Evolutionary conservation across 2,329 filamentous ascomycete species (phyloP).

Genomic region (Claviceps sorghi): DNA sequence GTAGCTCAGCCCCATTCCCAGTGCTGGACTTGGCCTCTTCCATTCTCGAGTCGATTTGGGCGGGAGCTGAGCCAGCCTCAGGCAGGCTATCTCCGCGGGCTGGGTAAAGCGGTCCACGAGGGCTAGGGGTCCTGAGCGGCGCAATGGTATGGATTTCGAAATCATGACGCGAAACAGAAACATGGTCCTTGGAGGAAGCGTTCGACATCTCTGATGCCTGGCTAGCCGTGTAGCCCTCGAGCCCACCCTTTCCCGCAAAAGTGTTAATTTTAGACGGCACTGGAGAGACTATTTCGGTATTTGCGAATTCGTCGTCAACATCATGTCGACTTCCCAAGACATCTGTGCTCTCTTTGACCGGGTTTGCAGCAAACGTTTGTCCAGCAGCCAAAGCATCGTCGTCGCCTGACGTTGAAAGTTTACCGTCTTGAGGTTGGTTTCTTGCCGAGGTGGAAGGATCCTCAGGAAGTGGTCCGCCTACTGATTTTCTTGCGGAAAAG

Average conservation of each 20-base stretch:
- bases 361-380: background rate
- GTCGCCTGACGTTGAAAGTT: background rate
- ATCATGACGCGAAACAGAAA: constrained; percentile 4
- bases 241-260: background rate
- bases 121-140: constrained; percentile 21
- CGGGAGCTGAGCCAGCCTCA: constrained; percentile 20
- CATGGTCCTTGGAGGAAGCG: background rate
- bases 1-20: constrained; percentile 18
- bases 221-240: background rate
- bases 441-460: background rate
- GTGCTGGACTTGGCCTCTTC: constrained; percentile 7
- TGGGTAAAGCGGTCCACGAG: constrained; percentile 6
- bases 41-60: constrained; percentile 15
- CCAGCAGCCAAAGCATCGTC: background rate
- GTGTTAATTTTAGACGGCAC: background rate
- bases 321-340: background rate
- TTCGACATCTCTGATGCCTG: background rate
- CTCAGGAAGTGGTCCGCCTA: background rate
- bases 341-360: background rate
- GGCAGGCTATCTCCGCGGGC: background rate
- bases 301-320: background rate
- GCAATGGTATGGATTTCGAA: constrained; percentile 11
- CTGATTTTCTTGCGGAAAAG: background rate
- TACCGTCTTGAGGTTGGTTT: background rate
- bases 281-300: background rate